A percentile compares a stretch with the other conserved stretches of the same genome.
phyloP scores from a whole-genome alignment of 108 stramenopile species.

The Parmales sp. region DNA sequence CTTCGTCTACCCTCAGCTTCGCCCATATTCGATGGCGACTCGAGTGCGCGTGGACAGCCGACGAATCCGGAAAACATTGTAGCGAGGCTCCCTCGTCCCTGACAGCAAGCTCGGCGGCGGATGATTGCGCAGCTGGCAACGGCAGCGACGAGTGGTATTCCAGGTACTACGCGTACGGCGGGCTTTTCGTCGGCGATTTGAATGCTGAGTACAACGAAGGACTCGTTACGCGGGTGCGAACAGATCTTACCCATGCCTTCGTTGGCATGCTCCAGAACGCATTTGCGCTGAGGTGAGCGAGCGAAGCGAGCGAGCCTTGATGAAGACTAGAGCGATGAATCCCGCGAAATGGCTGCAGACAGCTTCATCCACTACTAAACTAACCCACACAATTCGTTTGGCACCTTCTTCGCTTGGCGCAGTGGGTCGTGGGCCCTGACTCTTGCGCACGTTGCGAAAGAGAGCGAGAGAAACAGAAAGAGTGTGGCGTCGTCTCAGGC shows the following conservation, averaged over 20 bases:
- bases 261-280: conserved; percentile 62
- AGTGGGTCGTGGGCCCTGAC: conserved; percentile 54
- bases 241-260: conserved; percentile 61
- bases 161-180: conserved; percentile 60
- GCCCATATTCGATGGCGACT: conserved; percentile 62
- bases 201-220: conserved; percentile 59
- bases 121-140: background rate
- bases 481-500: no score
- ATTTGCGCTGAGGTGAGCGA: conserved; percentile 56
- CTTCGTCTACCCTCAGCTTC: conserved; percentile 57
- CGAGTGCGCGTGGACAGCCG: conserved; percentile 48
- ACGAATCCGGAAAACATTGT: background rate
- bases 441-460: conserved; percentile 53
- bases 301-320: no score
- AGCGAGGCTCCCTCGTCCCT: background rate
- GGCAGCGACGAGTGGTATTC: conserved; percentile 40
- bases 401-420: no score
- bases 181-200: conserved; percentile 76
- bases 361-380: no score
- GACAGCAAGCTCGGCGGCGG: background rate
- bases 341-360: no score
- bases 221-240: conserved; percentile 63
- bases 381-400: no score
- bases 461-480: conserved; percentile 41
- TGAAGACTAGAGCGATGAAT: no score